phyloP scores from a whole-genome alignment of 495 filamentous ascomycete genomes.

The Neurospora sp. region DNA sequence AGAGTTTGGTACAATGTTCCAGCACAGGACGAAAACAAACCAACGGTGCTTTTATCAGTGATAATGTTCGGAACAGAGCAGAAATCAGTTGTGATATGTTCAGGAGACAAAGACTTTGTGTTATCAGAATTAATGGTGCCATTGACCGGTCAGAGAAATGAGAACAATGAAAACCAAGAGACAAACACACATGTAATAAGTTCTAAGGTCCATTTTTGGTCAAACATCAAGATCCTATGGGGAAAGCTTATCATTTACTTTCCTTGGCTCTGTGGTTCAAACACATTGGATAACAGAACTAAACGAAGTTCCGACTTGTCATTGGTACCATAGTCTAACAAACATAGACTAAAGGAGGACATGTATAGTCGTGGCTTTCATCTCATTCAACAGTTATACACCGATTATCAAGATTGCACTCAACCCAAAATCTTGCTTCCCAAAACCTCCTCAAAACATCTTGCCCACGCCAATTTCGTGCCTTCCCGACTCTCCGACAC shows the following conservation, averaged over 20 bases:
- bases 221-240: neutral
- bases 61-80: neutral
- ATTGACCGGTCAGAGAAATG: neutral
- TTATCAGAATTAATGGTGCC: neutral
- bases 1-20: neutral
- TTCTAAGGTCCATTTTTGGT: neutral
- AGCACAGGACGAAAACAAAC: neutral
- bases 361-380: neutral
- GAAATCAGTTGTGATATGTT: neutral
- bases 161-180: neutral
- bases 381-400: neutral
- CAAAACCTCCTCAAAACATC: conserved; percentile 18
- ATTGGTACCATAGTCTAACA: neutral
- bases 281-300: neutral
- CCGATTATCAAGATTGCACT: neutral
- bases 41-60: neutral
- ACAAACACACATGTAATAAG: neutral
- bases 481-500: conserved; percentile 3
- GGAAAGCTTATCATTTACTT: neutral
- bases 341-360: neutral
- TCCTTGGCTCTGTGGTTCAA: neutral
- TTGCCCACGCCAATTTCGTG: conserved; percentile 18
- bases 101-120: neutral
- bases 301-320: neutral
- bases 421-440: conserved; percentile 8